Base-by-base conservation (phyloP, 768 basidiomycete species). In the Sarcodon aspratus region DNA sequence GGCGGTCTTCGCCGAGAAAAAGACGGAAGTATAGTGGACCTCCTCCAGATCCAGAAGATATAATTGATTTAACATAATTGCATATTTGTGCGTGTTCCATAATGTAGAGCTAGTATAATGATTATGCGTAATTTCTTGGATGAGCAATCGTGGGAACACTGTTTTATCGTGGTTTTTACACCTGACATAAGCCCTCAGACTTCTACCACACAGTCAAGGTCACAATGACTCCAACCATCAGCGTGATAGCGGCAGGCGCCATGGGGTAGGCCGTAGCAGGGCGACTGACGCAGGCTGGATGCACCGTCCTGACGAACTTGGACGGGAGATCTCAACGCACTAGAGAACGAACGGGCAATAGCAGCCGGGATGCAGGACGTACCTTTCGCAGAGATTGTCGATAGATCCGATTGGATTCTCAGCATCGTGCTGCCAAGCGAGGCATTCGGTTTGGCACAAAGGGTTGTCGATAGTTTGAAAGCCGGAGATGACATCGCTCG, bases 191-290 rank as follows among this genome's bases (percentile, higher is more conserved):
- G 21, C 21, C 21, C 21, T 27, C 21, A 5, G 21, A 27, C 21
- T 27, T 5, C 21, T 27, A 27, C 21, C 21, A 5, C 5, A 27
- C 21, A 27, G 21, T 27, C 21, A 27, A 27, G 21, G 21, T 27
- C 47, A 51, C 46, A 9, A 51, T 52, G 51, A 44, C 52, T 13
- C 45, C 52, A 4, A 58, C 52, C 1, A 48, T 80, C 48, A 73
- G 72, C 32, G 63, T 80, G 17, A 62, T 82, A 50, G 71, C 77
- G 33, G 70, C 77, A 8, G 79, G 79, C 13, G 71, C 69, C 2
- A 82, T 80, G 82, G 79, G 78, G 27, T 64, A 77, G 6, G 79
- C 68, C 15, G 72, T 82, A 32, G 79, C 69, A 13, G 67, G 61
- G 33, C 69, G 67, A 27, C 65, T 81, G 34, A 66, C 67, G 1